Percentiles rank a stretch among this genome's conserved stretches.
phyloP scores from a whole-genome alignment of 768 basidiomycete species.

The Lactifluus piperatus region DNA sequence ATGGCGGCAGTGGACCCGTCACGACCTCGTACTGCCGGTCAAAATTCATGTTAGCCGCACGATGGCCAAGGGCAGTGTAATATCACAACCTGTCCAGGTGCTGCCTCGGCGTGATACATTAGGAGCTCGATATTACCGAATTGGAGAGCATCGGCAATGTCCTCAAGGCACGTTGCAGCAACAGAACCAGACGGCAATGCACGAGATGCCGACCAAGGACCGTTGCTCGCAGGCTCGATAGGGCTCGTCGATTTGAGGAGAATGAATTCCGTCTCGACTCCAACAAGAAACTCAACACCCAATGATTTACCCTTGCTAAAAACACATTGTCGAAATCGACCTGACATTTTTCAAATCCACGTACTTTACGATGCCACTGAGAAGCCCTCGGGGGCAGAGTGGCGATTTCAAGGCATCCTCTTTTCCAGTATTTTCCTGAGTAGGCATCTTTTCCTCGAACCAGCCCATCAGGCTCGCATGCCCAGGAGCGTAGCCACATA shows the following conservation, averaged over 20 bases:
- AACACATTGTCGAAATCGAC: background rate
- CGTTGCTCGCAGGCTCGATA: slow-evolving; percentile 36
- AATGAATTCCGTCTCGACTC: slow-evolving; percentile 64
- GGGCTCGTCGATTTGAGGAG: slow-evolving; percentile 46
- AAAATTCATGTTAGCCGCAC: no score
- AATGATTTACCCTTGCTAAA: slow-evolving; percentile 29
- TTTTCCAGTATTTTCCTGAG: slow-evolving; percentile 28
- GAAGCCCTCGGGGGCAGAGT: slow-evolving; percentile 49
- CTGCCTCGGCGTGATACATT: slow-evolving; percentile 63
- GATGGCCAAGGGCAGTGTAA: no score
- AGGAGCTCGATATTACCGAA: slow-evolving; percentile 48
- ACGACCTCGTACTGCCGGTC: slow-evolving; percentile 68
- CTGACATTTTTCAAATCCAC: slow-evolving; percentile 17
- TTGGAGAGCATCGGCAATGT: slow-evolving; percentile 46
- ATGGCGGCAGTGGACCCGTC: slow-evolving; percentile 59
- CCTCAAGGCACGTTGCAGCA: slow-evolving; percentile 41
- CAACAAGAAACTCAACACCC: slow-evolving; percentile 48
- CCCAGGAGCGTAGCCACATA: slow-evolving; percentile 48
- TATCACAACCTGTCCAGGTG: no score
- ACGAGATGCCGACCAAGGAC: slow-evolving; percentile 39
- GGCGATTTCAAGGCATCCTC: slow-evolving; percentile 33
- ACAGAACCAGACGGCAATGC: slow-evolving; percentile 36
- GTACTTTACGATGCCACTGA: slow-evolving; percentile 45
- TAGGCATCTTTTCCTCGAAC: slow-evolving; percentile 51
- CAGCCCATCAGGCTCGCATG: slow-evolving; percentile 59